Evolutionary conservation across 2,329 filamentous ascomycete genomes (phyloP), one percentile per base, ranked within the genome.

Genomic region (Myriosclerotinia duriaeana): DNA sequence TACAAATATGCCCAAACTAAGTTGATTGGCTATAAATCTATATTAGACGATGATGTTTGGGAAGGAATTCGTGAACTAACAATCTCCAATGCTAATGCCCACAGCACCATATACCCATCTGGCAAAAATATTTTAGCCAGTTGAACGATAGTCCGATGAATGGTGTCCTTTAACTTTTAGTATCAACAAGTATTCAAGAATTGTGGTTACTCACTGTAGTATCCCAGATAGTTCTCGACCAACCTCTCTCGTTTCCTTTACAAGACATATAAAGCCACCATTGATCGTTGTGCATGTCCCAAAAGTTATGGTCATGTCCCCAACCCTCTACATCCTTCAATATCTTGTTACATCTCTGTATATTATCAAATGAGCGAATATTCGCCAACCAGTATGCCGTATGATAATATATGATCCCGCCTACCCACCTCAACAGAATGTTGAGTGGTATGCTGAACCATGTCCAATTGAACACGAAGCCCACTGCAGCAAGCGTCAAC

Each of bases 201-300:
- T 65, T n/a, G 36, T 15, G 20, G 20, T 14, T 40, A 22, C 62
- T 55, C 3, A 48, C 42, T 5, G 20, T 17, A 53, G 15, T 17
- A 12, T 50, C n/a, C 62, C 15, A 46, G 15, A 17, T 2, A 11
- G 12, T 26, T 8, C 11, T 59, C 34, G 42, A 34, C 54, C 63
- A 60, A 11, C 63, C 46, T n/a, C 5, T 38, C 15, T 65, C 63
- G 14, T 65, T 44, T n/a, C 63, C 63, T 40, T 60, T 52, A 17
- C 63, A 65, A 6, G 22, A n/a, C 44, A 60, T 65, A 36, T 60
- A 65, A 11, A 60, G 14, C 63, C 63, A 65, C 63, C 63, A 65
- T 30, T 52, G 12, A n/a, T 50, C 34, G 6, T 65, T 52, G 12
- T 22, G 20, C 30, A 52, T 44, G 14, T 53, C 30, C n/a, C 63